Evolutionary conservation across 1,139 yeast genomes (phyloP).

Genomic region (Geotrichum siamense): DNA sequence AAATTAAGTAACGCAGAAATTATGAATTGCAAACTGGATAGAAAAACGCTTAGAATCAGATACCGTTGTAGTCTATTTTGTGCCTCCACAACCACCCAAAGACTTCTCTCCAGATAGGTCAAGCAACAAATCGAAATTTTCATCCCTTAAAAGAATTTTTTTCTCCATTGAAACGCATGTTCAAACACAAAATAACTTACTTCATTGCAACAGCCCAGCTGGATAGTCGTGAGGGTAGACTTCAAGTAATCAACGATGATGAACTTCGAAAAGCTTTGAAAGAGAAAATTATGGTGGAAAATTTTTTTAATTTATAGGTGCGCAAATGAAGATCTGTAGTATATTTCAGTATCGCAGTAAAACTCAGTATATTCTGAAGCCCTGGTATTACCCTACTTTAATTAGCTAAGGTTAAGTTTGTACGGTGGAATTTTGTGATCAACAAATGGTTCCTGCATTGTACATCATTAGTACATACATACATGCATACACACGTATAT

Average conservation of each 20-base stretch:
- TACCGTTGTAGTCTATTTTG: slow-evolving; percentile 97
- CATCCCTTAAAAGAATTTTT: slow-evolving; percentile 24
- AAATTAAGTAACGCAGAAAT: neutral
- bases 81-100: slow-evolving; percentile 21
- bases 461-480: no score
- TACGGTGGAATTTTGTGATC: no score
- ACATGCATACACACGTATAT: no score
- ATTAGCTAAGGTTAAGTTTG: neutral
- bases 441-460: no score
- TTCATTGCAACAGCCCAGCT: slow-evolving; percentile 15
- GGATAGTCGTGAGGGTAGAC: neutral
- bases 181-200: no score
- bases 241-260: no score
- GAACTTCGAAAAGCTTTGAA: no score
- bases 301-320: neutral
- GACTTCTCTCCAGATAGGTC: slow-evolving; percentile 29
- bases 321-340: neutral
- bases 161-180: neutral
- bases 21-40: neutral
- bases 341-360: slow-evolving; percentile 1
- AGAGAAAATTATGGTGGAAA: neutral
- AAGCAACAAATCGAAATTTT: slow-evolving; percentile 18
- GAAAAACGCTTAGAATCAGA: slow-evolving; percentile 54
- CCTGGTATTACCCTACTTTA: slow-evolving; percentile 9
- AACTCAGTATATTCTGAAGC: slow-evolving; percentile 2